These are phyloP conservation scores for Trichoderma gamsii DNA, from an alignment of 495 filamentous ascomycete genomes.

Conservation along the genomic window DNA sequence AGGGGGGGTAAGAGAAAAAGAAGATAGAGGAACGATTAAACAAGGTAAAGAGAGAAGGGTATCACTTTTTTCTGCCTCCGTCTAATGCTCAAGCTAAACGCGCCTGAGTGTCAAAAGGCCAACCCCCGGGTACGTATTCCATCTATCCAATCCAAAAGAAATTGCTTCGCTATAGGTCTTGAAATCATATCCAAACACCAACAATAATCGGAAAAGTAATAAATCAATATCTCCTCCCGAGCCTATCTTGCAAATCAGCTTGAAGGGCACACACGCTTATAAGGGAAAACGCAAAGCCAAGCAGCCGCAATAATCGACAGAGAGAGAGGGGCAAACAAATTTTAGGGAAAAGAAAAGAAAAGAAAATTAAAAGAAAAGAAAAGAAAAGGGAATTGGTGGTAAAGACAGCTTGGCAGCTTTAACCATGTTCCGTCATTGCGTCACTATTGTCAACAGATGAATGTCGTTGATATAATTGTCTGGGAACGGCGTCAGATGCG, in stretches of 20 bases:
- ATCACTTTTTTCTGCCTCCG: neutral
- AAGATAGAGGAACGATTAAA: neutral
- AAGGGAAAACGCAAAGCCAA: neutral
- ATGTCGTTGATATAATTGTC: neutral
- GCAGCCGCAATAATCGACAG: neutral
- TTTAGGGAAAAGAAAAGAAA: neutral
- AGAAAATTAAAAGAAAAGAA: neutral
- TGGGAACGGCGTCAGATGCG: conserved; percentile 3
- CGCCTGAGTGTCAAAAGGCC: neutral
- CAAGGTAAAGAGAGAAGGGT: neutral
- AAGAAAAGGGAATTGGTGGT: neutral
- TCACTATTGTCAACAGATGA: neutral
- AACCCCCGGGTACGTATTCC: neutral
- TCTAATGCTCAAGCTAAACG: conserved; percentile 6
- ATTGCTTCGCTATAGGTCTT: neutral
- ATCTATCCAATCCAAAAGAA: conserved; percentile 4
- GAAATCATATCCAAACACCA: neutral
- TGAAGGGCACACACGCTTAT: neutral
- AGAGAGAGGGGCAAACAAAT: neutral
- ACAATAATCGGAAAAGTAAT: neutral
- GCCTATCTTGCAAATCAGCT: neutral
- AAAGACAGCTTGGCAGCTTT: neutral
- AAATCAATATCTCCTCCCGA: neutral
- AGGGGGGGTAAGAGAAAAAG: neutral
- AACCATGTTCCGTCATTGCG: conserved; percentile 4